phyloP scores from a whole-genome alignment of 768 basidiomycete species.

The Serendipita indica region DNA sequence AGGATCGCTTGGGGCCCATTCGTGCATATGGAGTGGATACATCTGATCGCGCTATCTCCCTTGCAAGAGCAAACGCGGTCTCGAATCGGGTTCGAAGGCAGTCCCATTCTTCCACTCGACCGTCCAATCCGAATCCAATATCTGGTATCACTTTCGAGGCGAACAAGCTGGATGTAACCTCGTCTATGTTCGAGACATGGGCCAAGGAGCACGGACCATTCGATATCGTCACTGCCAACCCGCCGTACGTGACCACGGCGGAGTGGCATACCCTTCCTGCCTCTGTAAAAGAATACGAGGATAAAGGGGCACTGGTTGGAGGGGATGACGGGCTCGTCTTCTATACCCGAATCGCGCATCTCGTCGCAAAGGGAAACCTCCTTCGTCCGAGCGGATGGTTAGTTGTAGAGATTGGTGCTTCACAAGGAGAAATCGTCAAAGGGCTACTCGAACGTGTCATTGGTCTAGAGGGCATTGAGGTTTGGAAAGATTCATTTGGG shows the following conservation, averaged over 20 bases:
- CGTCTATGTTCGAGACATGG: background rate
- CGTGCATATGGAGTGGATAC: constrained; percentile 54
- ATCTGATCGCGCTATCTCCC: constrained; percentile 24
- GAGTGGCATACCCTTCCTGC: constrained; percentile 48
- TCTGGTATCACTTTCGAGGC: constrained; percentile 12
- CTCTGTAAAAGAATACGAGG: constrained; percentile 70
- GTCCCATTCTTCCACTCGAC: constrained; percentile 25
- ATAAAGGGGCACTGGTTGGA: constrained; percentile 66
- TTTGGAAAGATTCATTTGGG: constrained; percentile 74
- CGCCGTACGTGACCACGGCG: constrained; percentile 63
- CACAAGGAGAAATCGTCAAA: constrained; percentile 51
- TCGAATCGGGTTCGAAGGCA: constrained; percentile 17
- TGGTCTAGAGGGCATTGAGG: constrained; percentile 34
- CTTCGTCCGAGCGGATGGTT: constrained; percentile 40
- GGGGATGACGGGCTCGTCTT: constrained; percentile 40
- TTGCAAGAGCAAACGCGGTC: background rate
- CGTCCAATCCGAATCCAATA: constrained; percentile 17
- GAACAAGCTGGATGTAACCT: constrained; percentile 17
- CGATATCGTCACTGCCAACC: constrained; percentile 72
- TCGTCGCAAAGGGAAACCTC: constrained; percentile 39
- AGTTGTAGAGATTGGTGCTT: constrained; percentile 66
- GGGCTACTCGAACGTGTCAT: constrained; percentile 38
- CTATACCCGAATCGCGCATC: constrained; percentile 54
- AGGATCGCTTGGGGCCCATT: constrained; percentile 28
- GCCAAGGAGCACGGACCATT: constrained; percentile 28